phyloP scores from a whole-genome alignment of 805 yeast genomes.

The Maudiozyma turicensis region DNA sequence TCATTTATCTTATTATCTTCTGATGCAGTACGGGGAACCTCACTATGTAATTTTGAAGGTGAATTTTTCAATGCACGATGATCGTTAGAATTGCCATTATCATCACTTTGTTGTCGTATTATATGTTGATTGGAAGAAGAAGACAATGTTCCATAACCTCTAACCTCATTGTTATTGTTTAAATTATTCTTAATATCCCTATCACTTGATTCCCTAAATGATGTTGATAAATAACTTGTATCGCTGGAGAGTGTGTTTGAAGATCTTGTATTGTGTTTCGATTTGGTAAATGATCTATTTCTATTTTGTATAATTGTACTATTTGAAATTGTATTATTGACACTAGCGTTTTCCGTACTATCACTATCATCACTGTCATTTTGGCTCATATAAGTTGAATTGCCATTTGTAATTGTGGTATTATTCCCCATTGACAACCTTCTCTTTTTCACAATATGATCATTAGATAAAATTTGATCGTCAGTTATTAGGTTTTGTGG shows the following conservation, averaged over 20 bases:
- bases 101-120: not conserved
- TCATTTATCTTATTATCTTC: not conserved
- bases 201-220: constrained; percentile 3
- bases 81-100: not conserved
- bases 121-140: not conserved
- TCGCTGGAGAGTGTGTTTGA: not conserved
- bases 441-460: constrained; percentile 1
- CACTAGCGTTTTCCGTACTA: not conserved
- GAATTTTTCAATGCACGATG: not conserved
- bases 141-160: constrained; percentile 13
- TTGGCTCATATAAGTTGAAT: not conserved
- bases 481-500: not conserved
- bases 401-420: not conserved
- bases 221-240: not conserved
- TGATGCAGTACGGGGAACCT: not conserved
- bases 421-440: constrained; percentile 5
- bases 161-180: constrained; percentile 16
- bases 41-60: not conserved
- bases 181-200: constrained; percentile 11
- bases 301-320: not conserved
- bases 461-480: not conserved
- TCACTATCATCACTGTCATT: not conserved
- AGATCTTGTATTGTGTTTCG: not conserved
- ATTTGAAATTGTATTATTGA: not conserved
- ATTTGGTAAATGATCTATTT: not conserved